A percentile compares a stretch with the other conserved stretches of the same genome.
These are phyloP conservation scores for Solanum aculeatissimum DNA, from an alignment of 305 asterid genomes.

Conservation along the genomic window DNA sequence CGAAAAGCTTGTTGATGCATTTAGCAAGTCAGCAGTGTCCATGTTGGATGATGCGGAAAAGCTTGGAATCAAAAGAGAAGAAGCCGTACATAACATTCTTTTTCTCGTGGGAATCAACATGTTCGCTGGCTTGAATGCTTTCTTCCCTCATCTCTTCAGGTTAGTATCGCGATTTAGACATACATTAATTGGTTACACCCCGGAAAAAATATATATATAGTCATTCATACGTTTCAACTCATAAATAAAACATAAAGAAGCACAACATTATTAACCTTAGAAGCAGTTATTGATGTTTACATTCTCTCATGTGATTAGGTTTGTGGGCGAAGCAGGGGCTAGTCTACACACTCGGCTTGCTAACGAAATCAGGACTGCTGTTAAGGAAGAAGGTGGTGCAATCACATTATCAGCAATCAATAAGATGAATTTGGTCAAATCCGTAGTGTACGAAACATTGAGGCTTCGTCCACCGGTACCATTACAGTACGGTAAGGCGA, in stretches of 20 bases:
- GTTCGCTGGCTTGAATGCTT: slow-evolving; percentile 42
- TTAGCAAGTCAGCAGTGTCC: slow-evolving; percentile 11
- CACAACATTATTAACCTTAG: too few species aligned
- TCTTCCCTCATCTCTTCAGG: slow-evolving; percentile 34
- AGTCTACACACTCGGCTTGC: slow-evolving; percentile 33
- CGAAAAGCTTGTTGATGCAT: slow-evolving; percentile 22
- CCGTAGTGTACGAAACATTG: slow-evolving; percentile 40
- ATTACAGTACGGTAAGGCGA: slow-evolving; percentile 39
- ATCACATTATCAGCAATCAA: slow-evolving; percentile 23
- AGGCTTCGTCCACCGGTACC: slow-evolving; percentile 44
- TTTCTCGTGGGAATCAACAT: slow-evolving; percentile 50
- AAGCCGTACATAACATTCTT: slow-evolving; percentile 44
- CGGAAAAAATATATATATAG: too few species aligned
- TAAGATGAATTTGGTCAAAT: slow-evolving; percentile 32
- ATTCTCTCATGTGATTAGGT: slow-evolving; percentile 1
- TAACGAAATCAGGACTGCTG: slow-evolving; percentile 19
- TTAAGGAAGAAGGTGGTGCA: slow-evolving; percentile 21
- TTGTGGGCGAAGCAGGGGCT: slow-evolving; percentile 29
- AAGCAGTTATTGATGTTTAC: too few species aligned
- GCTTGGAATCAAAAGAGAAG: slow-evolving; percentile 32
- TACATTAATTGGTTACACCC: not conserved
- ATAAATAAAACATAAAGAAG: too few species aligned
- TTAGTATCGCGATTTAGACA: not conserved
- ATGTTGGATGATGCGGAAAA: slow-evolving; percentile 29
- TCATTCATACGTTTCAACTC: too few species aligned